Evolutionary conservation across 257 asterid species (phyloP).

Genomic region (Perilla frutescens): DNA sequence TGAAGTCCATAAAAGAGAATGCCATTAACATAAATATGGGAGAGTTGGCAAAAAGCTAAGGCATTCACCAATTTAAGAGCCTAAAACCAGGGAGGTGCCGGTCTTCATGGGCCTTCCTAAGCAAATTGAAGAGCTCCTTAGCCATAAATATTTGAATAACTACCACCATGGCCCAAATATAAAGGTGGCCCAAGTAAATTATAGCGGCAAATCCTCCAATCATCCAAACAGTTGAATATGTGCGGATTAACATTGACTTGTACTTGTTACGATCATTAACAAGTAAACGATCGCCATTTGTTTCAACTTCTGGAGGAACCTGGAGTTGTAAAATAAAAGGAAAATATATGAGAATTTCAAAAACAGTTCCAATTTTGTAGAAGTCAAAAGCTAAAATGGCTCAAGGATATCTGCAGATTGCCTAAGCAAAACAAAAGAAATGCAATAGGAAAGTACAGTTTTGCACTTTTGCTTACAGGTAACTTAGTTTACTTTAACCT

Average conservation of each 20-base stretch:
- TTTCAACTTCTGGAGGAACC: slow-evolving; percentile 73
- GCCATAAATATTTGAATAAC: slow-evolving; percentile 95
- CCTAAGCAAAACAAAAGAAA: background rate
- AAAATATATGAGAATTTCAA: slow-evolving; percentile 26
- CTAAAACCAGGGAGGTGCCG: slow-evolving; percentile 96
- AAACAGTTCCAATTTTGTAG: background rate
- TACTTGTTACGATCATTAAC: slow-evolving; percentile 83
- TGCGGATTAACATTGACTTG: slow-evolving; percentile 88
- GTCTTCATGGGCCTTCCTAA: slow-evolving; percentile 85
- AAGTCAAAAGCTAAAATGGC: slow-evolving; percentile 15
- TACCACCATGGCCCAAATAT: slow-evolving; percentile 91
- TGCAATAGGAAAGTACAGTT: background rate
- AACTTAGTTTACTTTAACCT: slow-evolving; percentile 6
- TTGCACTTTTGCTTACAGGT: background rate
- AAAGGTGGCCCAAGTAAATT: slow-evolving; percentile 96
- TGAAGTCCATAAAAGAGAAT: slow-evolving; percentile 11
- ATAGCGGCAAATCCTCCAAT: slow-evolving; percentile 82
- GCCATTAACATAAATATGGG: slow-evolving; percentile 15
- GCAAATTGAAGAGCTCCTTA: slow-evolving; percentile 85
- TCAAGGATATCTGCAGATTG: slow-evolving; percentile 6
- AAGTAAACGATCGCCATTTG: slow-evolving; percentile 67
- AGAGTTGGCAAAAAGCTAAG: slow-evolving; percentile 20
- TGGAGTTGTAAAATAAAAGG: slow-evolving; percentile 40
- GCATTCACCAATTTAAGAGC: slow-evolving; percentile 83
- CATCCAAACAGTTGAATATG: slow-evolving; percentile 93